phyloP scores from a whole-genome alignment of 768 basidiomycete species.

The Leccinum sublutescens region DNA sequence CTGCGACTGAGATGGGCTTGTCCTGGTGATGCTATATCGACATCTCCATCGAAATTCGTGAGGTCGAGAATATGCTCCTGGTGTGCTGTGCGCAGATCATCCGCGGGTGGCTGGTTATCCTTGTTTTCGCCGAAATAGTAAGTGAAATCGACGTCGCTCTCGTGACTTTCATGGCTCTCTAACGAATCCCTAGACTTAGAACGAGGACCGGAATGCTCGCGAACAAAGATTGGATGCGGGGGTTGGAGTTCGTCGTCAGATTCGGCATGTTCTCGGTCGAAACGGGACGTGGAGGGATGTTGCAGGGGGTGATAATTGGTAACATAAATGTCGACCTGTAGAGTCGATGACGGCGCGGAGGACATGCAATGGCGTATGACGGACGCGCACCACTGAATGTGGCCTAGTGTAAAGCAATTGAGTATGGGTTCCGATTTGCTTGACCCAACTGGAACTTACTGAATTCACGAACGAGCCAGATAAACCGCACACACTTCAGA shows the following conservation, averaged over 20 bases:
- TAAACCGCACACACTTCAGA: constrained; percentile 61
- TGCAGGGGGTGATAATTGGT: constrained; percentile 47
- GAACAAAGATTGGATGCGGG: constrained; percentile 34
- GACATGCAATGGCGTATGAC: constrained; percentile 60
- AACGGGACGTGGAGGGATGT: constrained; percentile 2
- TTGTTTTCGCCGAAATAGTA: constrained; percentile 40
- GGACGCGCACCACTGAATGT: constrained; percentile 75
- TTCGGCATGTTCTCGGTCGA: constrained; percentile 2
- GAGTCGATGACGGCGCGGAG: constrained; percentile 44
- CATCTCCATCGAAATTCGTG: constrained; percentile 79
- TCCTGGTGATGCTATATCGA: constrained; percentile 54
- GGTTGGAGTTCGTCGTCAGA: constrained; percentile 32
- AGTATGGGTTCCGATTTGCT: neutral
- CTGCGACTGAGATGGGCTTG: constrained; percentile 51
- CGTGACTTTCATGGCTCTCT: constrained; percentile 32
- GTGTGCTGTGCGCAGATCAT: constrained; percentile 37
- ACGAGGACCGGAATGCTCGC: constrained; percentile 7
- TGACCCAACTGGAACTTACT: constrained; percentile 41
- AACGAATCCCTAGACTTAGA: constrained; percentile 26
- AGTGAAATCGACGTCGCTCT: constrained; percentile 40
- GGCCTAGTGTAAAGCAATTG: constrained; percentile 42
- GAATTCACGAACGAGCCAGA: constrained; percentile 78
- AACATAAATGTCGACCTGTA: constrained; percentile 74
- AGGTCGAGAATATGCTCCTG: constrained; percentile 59
- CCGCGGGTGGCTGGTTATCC: constrained; percentile 28